A percentile compares a stretch with the other conserved stretches of the same genome.
Evolutionary conservation across 805 yeast genomes (phyloP).

Genomic region (Yamadazyma kitorensis): DNA sequence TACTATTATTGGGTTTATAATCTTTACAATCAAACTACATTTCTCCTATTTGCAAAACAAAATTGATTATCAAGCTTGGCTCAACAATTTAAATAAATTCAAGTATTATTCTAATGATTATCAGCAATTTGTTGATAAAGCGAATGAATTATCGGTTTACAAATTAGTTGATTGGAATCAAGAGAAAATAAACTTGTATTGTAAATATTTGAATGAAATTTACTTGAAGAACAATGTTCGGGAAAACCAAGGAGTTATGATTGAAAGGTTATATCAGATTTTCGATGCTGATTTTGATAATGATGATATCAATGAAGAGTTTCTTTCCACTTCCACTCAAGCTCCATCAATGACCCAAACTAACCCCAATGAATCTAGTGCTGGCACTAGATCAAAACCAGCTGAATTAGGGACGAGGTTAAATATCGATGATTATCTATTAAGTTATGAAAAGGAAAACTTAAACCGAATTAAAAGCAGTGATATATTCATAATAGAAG

Average conservation of each 20-base stretch:
- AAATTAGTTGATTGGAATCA: conserved; percentile 49
- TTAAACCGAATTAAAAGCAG: no score
- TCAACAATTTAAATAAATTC: conserved; percentile 5
- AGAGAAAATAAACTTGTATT: conserved; percentile 43
- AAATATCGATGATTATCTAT: no score
- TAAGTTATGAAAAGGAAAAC: conserved; percentile 2
- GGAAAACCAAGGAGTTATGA: conserved; percentile 19
- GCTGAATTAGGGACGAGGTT: no score
- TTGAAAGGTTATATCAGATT: conserved; percentile 29
- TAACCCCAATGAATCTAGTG: neutral
- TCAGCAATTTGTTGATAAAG: conserved; percentile 8
- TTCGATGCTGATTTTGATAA: conserved; percentile 23
- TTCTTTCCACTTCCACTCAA: no score
- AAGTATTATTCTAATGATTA: conserved; percentile 9
- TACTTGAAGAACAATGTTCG: conserved; percentile 16
- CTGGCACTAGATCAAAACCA: no score
- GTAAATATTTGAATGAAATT: conserved; percentile 47
- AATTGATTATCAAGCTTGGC: conserved; percentile 16
- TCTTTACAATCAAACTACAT: conserved; percentile 29
- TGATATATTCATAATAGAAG: conserved; percentile 7
- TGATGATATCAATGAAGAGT: no score
- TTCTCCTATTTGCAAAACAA: conserved; percentile 22
- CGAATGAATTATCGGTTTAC: conserved; percentile 5
- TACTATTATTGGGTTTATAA: conserved; percentile 27
- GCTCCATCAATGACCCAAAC: neutral